These are phyloP conservation scores for Hanseniaspora nectarophila DNA, from an alignment of 805 yeast genomes.

Conservation along the genomic window DNA sequence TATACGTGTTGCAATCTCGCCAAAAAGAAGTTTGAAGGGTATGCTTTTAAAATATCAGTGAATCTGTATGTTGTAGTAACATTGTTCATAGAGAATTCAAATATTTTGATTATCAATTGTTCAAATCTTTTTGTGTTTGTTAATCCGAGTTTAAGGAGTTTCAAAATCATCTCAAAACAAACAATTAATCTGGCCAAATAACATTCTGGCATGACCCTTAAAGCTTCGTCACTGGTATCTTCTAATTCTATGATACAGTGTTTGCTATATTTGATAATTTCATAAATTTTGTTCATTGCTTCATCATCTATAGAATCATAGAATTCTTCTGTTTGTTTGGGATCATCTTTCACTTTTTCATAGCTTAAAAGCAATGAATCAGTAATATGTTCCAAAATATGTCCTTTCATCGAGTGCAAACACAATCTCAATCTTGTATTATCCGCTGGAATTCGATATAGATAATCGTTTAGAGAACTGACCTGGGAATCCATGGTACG, in stretches of 20 bases:
- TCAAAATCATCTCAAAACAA: conserved; percentile 19
- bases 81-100: conserved; percentile 17
- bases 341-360: conserved; percentile 20
- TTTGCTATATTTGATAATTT: conserved; percentile 36
- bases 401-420: conserved; percentile 54
- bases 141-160: conserved; percentile 2
- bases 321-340: conserved; percentile 20
- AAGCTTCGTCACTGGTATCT: conserved; percentile 14
- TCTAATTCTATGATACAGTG: conserved; percentile 7
- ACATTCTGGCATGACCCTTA: conserved; percentile 1
- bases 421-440: conserved; percentile 39
- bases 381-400: conserved; percentile 46
- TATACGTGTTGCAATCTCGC: conserved; percentile 42
- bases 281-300: conserved; percentile 40
- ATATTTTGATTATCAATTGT: conserved; percentile 22
- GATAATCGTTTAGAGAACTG: conserved; percentile 33
- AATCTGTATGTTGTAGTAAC: conserved; percentile 6
- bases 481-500: conserved; percentile 35
- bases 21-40: conserved; percentile 39
- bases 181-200: conserved; percentile 18
- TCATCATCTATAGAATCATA: conserved; percentile 31
- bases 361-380: conserved; percentile 4
- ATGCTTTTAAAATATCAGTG: conserved; percentile 23
- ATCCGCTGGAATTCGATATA: conserved; percentile 29
- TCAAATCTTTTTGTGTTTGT: conserved; percentile 21